Evolutionary conservation across 345 rosid species (phyloP).

Genomic region (Gossypium bickii): DNA sequence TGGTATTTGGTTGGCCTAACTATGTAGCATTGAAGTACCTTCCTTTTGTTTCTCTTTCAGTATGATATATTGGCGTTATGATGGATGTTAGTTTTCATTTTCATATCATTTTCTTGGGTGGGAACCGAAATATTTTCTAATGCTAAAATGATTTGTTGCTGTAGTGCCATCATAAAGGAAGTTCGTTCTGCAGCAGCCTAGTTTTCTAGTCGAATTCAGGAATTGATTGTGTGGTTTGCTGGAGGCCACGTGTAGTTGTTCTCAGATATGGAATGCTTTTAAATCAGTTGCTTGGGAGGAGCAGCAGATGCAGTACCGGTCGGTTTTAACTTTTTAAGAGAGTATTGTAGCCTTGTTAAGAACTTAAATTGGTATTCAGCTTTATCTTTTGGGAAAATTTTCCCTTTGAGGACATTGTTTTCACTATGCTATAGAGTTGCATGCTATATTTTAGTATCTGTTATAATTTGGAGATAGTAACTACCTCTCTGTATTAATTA

Average conservation of each 20-base stretch:
- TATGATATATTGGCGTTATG: not conserved
- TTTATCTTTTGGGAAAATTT: not conserved
- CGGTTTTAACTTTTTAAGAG: slow-evolving; percentile 10
- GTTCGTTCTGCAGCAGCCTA: not conserved
- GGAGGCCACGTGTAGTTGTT: slow-evolving; percentile 8
- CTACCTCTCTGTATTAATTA: not conserved
- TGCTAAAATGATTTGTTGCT: not conserved
- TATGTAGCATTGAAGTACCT: not conserved
- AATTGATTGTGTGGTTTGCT: not conserved
- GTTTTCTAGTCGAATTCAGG: not conserved
- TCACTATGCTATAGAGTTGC: not conserved
- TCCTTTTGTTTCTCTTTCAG: not conserved
- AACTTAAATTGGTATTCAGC: not conserved
- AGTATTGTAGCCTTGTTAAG: not conserved
- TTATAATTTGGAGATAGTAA: not conserved
- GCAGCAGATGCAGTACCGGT: not conserved
- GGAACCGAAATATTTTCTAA: not conserved
- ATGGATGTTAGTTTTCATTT: not conserved
- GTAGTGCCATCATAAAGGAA: slow-evolving; percentile 10
- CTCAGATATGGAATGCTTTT: not conserved
- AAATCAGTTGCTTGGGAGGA: not conserved
- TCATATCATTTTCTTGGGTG: not conserved
- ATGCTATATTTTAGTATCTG: not conserved
- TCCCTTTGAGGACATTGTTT: not conserved
- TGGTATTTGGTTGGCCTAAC: not conserved